Evolutionary conservation across 768 basidiomycete genomes (phyloP).

Genomic region (Rhodotorula toruloides): DNA sequence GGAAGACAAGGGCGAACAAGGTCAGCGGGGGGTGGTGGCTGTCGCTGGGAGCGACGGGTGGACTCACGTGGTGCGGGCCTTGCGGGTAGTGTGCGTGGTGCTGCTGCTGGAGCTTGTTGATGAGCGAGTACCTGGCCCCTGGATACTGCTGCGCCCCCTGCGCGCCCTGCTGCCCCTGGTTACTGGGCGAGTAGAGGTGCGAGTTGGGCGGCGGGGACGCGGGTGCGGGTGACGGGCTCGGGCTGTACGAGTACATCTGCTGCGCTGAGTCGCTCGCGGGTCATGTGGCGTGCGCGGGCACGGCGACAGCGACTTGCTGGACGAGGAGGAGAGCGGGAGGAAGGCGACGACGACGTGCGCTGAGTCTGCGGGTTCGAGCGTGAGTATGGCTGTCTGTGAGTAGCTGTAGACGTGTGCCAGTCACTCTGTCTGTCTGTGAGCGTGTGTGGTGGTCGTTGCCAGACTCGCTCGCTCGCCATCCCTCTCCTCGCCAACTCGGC

Average conservation of each 20-base stretch:
- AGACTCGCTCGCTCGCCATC: too few species aligned
- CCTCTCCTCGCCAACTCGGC: too few species aligned
- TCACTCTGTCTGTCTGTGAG: too few species aligned
- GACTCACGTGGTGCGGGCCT: slow-evolving; percentile 26
- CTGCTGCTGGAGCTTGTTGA: slow-evolving; percentile 30
- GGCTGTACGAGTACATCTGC: slow-evolving; percentile 24
- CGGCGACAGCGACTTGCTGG: background rate
- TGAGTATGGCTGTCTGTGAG: background rate
- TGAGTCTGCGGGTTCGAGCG: too few species aligned
- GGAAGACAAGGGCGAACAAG: background rate
- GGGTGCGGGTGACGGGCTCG: slow-evolving; percentile 29
- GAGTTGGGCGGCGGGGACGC: slow-evolving; percentile 21
- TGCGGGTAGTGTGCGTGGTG: slow-evolving; percentile 27
- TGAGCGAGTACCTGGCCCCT: slow-evolving; percentile 17
- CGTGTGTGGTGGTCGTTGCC: too few species aligned
- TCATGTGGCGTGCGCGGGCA: background rate
- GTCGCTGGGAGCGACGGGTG: too few species aligned
- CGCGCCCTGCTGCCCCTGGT: background rate
- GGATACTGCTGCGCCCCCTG: background rate
- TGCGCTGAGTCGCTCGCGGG: too few species aligned
- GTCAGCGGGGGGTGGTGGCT: background rate
- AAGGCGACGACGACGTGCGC: background rate
- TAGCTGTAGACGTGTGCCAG: too few species aligned
- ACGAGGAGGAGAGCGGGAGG: background rate
- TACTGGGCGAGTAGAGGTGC: slow-evolving; percentile 24